These are phyloP conservation scores for Hyaloscypha bicolor DNA, from an alignment of 495 filamentous ascomycete species.

Conservation along the genomic window DNA sequence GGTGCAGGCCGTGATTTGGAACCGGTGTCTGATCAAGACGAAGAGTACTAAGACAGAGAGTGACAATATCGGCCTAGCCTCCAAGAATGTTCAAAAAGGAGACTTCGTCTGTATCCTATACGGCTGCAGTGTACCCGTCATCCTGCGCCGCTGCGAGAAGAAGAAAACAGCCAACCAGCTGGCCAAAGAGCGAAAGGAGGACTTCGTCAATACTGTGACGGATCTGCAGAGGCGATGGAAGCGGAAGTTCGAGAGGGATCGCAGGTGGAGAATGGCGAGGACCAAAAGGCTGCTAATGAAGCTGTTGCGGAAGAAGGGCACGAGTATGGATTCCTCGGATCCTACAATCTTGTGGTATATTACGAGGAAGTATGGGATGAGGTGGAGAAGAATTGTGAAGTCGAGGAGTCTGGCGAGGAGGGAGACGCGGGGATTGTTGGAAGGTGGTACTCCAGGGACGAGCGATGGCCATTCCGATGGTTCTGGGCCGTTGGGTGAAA, in stretches of 20 bases:
- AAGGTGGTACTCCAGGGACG: background rate
- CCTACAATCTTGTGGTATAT: background rate
- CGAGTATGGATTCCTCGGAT: background rate
- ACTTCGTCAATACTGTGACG: background rate
- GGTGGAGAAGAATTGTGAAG: background rate
- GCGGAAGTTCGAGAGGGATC: background rate
- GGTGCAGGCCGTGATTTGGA: conserved; percentile 37
- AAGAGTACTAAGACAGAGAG: background rate
- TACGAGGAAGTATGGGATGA: background rate
- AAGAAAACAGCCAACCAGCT: background rate
- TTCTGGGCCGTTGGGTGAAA: too few species aligned
- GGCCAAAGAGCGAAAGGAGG: background rate
- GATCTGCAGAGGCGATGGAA: background rate
- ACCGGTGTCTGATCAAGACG: conserved; percentile 28
- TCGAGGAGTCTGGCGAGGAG: background rate
- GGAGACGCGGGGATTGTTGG: background rate
- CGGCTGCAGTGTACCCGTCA: conserved; percentile 24
- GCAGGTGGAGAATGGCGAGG: background rate
- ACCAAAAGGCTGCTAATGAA: background rate
- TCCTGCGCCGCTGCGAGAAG: background rate
- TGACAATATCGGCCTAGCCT: conserved; percentile 28
- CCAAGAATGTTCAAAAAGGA: conserved; percentile 22
- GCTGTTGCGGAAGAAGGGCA: background rate
- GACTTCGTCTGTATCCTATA: conserved; percentile 44
- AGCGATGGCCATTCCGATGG: background rate